Base-by-base conservation (phyloP, 2,329 filamentous ascomycete species). In the Colletotrichum truncatum region DNA sequence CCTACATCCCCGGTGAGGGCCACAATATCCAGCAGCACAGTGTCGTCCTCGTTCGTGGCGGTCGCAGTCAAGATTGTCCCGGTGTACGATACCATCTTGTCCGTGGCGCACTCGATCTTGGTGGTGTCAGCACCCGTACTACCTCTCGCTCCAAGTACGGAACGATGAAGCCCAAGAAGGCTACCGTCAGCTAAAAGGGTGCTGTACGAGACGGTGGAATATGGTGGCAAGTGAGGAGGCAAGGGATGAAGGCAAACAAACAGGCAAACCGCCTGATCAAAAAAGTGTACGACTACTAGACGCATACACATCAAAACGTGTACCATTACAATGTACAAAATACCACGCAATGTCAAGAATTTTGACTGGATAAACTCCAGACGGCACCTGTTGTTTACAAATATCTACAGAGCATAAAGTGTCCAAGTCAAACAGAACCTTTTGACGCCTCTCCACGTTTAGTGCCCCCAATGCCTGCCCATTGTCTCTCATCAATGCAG, bases 11-110 rank as follows among this genome's bases (percentile, higher is more conserved):
- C 32, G 96, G 96, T 55, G 95, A 98, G 87, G 95, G 96, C 51
- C 96, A 99, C 82, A 99, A 98, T 80, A 94, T 98, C 70, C 95
- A 98, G 85, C 96, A 98, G 86, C 97, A 99, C 84, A 97, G 92
- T 73, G 96, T 99, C 48, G 96, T 99, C 60, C 84, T 98, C 70
- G 94, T 99, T n/a, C 87, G 96, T 70, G 96, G 96, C 64, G 96
- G 96, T 2, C 87, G 96, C 76, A 90, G 89, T 69, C 96, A 98
- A 87, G 96, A 99, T 89, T 99, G 96, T 83, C 96, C 96, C 67
- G 96, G 96, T 90, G 96, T 99, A 80, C 91, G 94, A 76, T 99
- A 99, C 78, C 93, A 97, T 79, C 83, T 98, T 73, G 93, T 99
- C 41, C 85, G 96, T 76, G 96, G 96, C 30, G 93, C 94, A 18